A percentile compares a stretch with the other conserved stretches of the same genome.
Evolutionary conservation across 331 rosid species (phyloP).

Genomic region (Malus hybrid): DNA sequence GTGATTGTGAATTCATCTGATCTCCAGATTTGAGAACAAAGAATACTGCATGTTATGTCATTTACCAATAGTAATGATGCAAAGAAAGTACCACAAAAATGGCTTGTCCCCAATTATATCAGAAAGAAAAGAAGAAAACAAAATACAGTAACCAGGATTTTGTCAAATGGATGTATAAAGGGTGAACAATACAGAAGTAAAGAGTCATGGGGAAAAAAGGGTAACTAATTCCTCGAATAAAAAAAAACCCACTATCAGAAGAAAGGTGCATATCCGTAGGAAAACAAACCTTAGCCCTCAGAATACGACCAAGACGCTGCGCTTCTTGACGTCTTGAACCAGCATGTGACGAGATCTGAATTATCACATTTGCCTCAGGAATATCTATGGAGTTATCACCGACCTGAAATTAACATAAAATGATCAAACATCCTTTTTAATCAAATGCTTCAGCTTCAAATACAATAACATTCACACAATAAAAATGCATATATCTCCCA

Average conservation of each 20-base stretch:
- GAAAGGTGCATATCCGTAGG: not conserved
- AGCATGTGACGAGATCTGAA: constrained; percentile 97
- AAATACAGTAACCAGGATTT: no score
- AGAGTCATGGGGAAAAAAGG: no score
- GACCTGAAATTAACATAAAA: constrained; percentile 46
- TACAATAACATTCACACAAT: not conserved
- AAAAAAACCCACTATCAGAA: not conserved
- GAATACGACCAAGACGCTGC: constrained; percentile 97
- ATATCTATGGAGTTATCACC: constrained; percentile 96
- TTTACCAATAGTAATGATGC: not conserved
- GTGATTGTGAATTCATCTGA: not conserved
- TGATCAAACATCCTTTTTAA: not conserved
- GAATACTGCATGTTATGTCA: not conserved
- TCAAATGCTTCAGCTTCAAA: constrained; percentile 1
- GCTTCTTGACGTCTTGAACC: constrained; percentile 99
- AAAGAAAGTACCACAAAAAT: not conserved
- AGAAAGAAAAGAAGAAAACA: no score
- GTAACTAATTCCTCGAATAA: no score
- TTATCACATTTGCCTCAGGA: constrained; percentile 95
- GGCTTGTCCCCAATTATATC: no score
- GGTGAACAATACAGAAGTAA: no score
- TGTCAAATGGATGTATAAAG: no score
- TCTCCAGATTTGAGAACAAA: not conserved
- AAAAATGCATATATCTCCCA: not conserved
- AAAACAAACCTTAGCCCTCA: constrained; percentile 81